phyloP scores from a whole-genome alignment of 441 rosid genomes.

The Pelargonium myrrhifolium region DNA sequence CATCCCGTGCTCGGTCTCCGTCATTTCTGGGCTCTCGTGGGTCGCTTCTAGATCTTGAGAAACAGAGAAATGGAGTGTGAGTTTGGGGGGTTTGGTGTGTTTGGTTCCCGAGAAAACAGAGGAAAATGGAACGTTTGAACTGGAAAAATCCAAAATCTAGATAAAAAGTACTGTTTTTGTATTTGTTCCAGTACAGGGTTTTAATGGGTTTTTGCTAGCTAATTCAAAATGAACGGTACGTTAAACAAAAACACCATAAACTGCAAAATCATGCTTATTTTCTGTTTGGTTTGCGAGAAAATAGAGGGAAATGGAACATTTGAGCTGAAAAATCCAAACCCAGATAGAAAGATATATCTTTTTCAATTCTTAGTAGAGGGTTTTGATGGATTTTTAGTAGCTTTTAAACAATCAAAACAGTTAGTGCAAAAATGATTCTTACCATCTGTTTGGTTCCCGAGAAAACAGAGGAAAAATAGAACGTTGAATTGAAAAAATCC shows the following conservation, averaged over 20 bases:
- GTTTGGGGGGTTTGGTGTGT: background rate
- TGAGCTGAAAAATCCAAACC: background rate
- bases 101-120: background rate
- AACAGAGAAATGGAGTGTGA: background rate
- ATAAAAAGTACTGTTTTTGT: background rate
- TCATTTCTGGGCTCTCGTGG: conserved; percentile 3
- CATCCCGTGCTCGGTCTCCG: background rate
- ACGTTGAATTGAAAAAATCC: too few species aligned
- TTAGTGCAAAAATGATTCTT: too few species aligned
- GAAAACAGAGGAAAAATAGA: background rate
- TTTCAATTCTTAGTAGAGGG: too few species aligned
- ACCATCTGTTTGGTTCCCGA: background rate
- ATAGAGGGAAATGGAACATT: background rate
- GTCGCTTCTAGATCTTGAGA: background rate
- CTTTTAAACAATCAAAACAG: background rate
- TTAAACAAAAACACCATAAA: too few species aligned
- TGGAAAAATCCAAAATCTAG: background rate
- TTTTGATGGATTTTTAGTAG: background rate
- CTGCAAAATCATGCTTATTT: too few species aligned
- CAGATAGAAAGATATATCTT: background rate
- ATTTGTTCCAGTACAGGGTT: too few species aligned
- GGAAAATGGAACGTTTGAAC: background rate
- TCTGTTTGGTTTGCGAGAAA: conserved; percentile 2
- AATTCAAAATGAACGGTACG: too few species aligned
- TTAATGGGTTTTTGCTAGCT: background rate